phyloP scores from a whole-genome alignment of 768 basidiomycete genomes.

The Lactarius quietus region DNA sequence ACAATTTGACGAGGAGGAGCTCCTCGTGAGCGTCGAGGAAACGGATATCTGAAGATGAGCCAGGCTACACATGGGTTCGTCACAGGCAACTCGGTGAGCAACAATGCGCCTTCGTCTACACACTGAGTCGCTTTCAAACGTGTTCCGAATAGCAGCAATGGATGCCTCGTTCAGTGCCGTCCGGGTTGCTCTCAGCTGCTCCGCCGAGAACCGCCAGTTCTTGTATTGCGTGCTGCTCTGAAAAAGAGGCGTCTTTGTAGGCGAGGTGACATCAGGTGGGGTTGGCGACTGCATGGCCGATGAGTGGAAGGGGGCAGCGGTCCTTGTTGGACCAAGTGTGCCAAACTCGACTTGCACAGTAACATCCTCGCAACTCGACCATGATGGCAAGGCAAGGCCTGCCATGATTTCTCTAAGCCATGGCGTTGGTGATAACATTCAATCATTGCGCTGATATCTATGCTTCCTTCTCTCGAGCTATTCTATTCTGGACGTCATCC shows the following conservation, averaged over 20 bases:
- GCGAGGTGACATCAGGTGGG: slow-evolving; percentile 3
- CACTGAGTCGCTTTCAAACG: slow-evolving; percentile 81
- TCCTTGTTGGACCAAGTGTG: too few species aligned
- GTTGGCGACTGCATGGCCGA: slow-evolving; percentile 17
- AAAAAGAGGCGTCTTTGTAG: slow-evolving; percentile 50
- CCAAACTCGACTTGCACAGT: too few species aligned
- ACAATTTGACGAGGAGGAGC: slow-evolving; percentile 81
- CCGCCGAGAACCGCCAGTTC: slow-evolving; percentile 85
- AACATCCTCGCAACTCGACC: too few species aligned
- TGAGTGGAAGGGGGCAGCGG: background rate
- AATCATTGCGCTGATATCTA: background rate
- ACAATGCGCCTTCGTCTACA: slow-evolving; percentile 21
- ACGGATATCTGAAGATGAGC: slow-evolving; percentile 64
- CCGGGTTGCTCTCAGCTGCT: slow-evolving; percentile 58
- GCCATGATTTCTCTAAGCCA: too few species aligned
- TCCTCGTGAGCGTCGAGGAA: slow-evolving; percentile 86
- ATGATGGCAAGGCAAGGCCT: too few species aligned
- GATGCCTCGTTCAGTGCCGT: slow-evolving; percentile 68
- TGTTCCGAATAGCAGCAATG: slow-evolving; percentile 68
- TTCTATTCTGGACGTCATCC: background rate
- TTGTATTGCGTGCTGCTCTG: slow-evolving; percentile 77
- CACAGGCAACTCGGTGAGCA: background rate
- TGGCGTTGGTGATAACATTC: too few species aligned
- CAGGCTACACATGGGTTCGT: slow-evolving; percentile 43
- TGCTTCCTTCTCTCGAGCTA: background rate